phyloP scores from a whole-genome alignment of 257 asterid species.

The Jacaranda copaia region DNA sequence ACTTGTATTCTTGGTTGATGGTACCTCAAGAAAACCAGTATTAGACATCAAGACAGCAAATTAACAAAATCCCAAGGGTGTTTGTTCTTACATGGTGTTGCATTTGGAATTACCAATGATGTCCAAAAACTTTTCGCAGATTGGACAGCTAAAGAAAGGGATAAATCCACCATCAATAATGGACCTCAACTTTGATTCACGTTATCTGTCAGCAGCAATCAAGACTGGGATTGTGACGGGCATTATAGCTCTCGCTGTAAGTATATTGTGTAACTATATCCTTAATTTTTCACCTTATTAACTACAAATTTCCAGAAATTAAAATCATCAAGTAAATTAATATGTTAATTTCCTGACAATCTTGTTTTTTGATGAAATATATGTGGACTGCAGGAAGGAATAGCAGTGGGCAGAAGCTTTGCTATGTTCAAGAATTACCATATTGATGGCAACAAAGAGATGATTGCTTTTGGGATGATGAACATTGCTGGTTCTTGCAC shows the following conservation, averaged over 20 bases:
- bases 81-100: conserved; percentile 12
- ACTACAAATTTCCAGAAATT: no score
- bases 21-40: no score
- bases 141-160: conserved; percentile 84
- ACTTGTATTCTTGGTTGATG: no score
- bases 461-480: conserved; percentile 97
- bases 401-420: conserved; percentile 97
- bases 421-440: conserved; percentile 93
- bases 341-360: background rate
- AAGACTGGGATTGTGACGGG: conserved; percentile 92
- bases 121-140: conserved; percentile 48
- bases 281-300: no score
- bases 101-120: background rate
- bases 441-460: conserved; percentile 97
- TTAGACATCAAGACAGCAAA: no score
- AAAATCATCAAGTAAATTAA: no score
- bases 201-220: conserved; percentile 57
- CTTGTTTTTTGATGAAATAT: background rate
- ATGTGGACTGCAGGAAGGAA: conserved; percentile 73
- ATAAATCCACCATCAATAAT: conserved; percentile 76
- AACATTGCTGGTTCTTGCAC: conserved; percentile 91
- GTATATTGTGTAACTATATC: conserved; percentile 2
- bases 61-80: background rate
- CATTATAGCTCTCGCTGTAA: conserved; percentile 83
- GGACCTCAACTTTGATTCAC: conserved; percentile 72